Evolutionary conservation across 805 yeast species (phyloP).

Genomic region (Starmerella cellae): DNA sequence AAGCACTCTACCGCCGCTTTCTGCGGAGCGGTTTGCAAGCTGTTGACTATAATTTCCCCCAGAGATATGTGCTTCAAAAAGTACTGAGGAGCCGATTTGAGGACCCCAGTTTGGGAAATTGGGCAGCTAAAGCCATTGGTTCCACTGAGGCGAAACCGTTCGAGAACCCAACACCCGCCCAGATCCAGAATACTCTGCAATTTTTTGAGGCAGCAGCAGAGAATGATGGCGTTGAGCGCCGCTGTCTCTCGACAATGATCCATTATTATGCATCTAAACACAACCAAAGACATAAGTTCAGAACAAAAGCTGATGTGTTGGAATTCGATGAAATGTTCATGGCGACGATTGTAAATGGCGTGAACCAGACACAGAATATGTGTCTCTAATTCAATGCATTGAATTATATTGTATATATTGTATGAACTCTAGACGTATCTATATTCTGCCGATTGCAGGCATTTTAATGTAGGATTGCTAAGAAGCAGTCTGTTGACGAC

Average conservation of each 20-base stretch:
- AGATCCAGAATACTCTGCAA: slow-evolving; percentile 16
- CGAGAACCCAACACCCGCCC: slow-evolving; percentile 1
- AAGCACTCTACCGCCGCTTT: slow-evolving; percentile 11
- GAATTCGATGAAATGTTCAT: slow-evolving; percentile 8
- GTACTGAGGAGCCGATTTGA: slow-evolving; percentile 12
- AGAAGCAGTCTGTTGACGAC: background rate
- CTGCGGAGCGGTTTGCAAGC: slow-evolving; percentile 16
- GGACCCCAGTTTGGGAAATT: background rate
- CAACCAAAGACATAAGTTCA: background rate
- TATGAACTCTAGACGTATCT: background rate
- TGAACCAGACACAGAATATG: slow-evolving; percentile 13
- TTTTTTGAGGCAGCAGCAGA: slow-evolving; percentile 20
- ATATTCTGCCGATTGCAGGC: background rate
- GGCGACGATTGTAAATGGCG: background rate
- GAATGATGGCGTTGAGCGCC: slow-evolving; percentile 20
- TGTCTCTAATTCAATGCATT: slow-evolving; percentile 6
- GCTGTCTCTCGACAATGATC: slow-evolving; percentile 15
- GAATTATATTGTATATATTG: too few relatives aligned
- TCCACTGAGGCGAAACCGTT: too few relatives aligned
- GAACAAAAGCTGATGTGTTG: background rate
- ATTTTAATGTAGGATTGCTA: background rate
- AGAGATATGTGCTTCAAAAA: slow-evolving; percentile 4
- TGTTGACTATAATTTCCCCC: slow-evolving; percentile 10
- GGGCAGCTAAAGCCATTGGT: too few relatives aligned
- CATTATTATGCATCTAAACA: slow-evolving; percentile 13